Percentiles rank a stretch among this genome's conserved stretches.
phyloP scores from a whole-genome alignment of 1,139 yeast genomes.

The Magnusiomyces ingens region DNA sequence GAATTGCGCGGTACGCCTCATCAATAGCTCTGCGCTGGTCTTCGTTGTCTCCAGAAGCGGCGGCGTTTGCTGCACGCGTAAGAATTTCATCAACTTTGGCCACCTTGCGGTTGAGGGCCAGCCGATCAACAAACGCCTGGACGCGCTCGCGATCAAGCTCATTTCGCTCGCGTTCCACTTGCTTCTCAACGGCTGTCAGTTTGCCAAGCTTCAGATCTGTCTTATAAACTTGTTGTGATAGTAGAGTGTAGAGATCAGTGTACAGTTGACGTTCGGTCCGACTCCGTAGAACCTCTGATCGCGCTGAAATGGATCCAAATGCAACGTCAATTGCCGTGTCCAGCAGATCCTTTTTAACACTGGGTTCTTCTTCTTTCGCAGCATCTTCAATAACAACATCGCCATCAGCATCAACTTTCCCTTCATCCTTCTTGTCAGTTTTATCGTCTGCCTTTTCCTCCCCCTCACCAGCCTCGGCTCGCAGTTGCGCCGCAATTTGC shows the following conservation, averaged over 20 bases:
- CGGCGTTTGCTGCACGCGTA: conserved; percentile 37
- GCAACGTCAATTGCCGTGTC: conserved; percentile 27
- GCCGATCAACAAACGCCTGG: conserved; percentile 69
- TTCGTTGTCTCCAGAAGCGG: conserved; percentile 17
- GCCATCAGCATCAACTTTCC: background rate
- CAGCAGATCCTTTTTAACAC: conserved; percentile 13
- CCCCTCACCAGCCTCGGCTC: conserved; percentile 29
- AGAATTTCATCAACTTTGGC: conserved; percentile 47
- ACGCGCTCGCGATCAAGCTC: conserved; percentile 71
- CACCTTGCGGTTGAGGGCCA: conserved; percentile 62
- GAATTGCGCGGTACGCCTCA: conserved; percentile 23
- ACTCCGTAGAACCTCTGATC: conserved; percentile 76
- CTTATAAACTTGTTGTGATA: conserved; percentile 67
- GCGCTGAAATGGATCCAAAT: conserved; percentile 54
- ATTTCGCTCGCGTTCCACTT: conserved; percentile 72
- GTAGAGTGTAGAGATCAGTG: conserved; percentile 48
- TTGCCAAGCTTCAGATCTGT: conserved; percentile 70
- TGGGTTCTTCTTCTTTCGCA: background rate
- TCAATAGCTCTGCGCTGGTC: conserved; percentile 15
- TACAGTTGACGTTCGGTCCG: conserved; percentile 68
- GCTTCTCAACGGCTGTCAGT: conserved; percentile 65
- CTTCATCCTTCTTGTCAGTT: conserved; percentile 16
- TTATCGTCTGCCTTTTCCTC: conserved; percentile 15
- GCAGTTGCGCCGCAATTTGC: conserved; percentile 41
- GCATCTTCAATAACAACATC: background rate